Evolutionary conservation across 2,329 filamentous ascomycete genomes (phyloP), one percentile per base, ranked within the genome.

Genomic region (Cordyceps farinosa): DNA sequence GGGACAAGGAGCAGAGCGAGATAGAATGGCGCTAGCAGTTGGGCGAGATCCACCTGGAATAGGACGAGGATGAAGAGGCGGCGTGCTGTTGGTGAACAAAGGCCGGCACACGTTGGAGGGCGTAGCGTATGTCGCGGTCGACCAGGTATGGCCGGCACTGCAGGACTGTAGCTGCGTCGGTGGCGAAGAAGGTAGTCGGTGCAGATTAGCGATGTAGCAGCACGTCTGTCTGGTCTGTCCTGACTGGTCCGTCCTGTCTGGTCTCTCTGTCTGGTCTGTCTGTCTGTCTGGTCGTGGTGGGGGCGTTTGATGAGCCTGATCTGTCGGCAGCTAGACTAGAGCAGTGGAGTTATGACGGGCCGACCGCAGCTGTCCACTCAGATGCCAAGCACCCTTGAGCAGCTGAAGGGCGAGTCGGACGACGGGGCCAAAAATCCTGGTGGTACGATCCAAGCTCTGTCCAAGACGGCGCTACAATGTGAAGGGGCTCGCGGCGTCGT

Each of bases 301-400:
- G 57, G 57, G 38, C 22, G 36, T 60, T 52, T 60, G 57, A 60
- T 52, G 57, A 60, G 47, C 48, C 47, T 60, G 47, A 60, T 60
- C 57, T 52, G 57, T 52, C 36, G 57, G 57, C 48, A 52, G 57
- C 57, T 60, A 42, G 40, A 36, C 30, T 22, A 53, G 32, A 40
- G 15, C 42, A 22, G 13, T 47, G 17, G 44, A 22, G 44, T 47
- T 27, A 45, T 10, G 56, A 40, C 34, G 55, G 55, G 44, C 55
- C 55, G 45, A 50, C 44, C 34, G 44, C 17, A 22, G 40, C 42
- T 57, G 54, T 47, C 54, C 40, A 57, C 29, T 57, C 29, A 34
- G 52, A 54, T 27, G 53, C 27, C 22, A 11, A 44, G 40, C 29
- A 60, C 29, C 47, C 36, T 60, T 30, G 47, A 32, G 8, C 32